phyloP scores from a whole-genome alignment of 2,329 filamentous ascomycete genomes.

The Torrubiella hemipterigena region DNA sequence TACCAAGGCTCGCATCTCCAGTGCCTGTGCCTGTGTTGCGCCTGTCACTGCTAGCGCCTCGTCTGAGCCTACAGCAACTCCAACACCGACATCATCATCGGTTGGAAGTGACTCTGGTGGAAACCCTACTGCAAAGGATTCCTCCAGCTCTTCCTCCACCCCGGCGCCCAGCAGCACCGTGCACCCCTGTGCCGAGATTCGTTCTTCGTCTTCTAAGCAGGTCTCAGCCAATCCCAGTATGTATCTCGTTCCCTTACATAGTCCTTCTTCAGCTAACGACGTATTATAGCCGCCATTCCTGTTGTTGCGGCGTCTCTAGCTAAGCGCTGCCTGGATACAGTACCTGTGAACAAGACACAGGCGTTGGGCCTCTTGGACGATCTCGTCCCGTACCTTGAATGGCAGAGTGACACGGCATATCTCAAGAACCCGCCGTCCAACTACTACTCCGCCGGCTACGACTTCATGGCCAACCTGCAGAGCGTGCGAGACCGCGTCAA shows the following conservation, averaged over 20 bases:
- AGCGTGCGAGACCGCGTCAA: slow-evolving; percentile 29
- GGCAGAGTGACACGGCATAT: slow-evolving; percentile 34
- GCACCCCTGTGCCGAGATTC: slow-evolving; percentile 5
- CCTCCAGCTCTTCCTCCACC: too few relatives aligned
- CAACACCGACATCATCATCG: too few relatives aligned
- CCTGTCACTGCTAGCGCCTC: slow-evolving; percentile 6
- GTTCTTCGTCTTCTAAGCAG: slow-evolving; percentile 1
- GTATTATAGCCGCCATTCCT: slow-evolving; percentile 12
- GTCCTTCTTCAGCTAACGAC: too few relatives aligned
- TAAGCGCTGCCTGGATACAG: slow-evolving; percentile 23
- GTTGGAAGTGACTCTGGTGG: too few relatives aligned
- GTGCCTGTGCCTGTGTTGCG: slow-evolving; percentile 13
- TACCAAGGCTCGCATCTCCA: slow-evolving; percentile 10
- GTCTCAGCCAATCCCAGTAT: too few relatives aligned
- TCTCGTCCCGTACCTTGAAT: slow-evolving; percentile 29
- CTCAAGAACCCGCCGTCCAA: slow-evolving; percentile 37
- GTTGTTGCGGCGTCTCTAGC: slow-evolving; percentile 23
- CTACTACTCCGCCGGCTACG: slow-evolving; percentile 35
- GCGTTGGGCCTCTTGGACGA: slow-evolving; percentile 22
- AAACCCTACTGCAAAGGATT: too few relatives aligned
- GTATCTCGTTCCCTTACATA: too few relatives aligned
- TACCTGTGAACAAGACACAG: slow-evolving; percentile 22
- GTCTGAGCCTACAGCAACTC: slow-evolving; percentile 6
- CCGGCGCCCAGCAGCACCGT: slow-evolving; percentile 7
- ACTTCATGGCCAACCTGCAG: slow-evolving; percentile 33